These are phyloP conservation scores for Xylariaceae sp. DNA, from an alignment of 2,329 filamentous ascomycete species.

Conservation along the genomic window DNA sequence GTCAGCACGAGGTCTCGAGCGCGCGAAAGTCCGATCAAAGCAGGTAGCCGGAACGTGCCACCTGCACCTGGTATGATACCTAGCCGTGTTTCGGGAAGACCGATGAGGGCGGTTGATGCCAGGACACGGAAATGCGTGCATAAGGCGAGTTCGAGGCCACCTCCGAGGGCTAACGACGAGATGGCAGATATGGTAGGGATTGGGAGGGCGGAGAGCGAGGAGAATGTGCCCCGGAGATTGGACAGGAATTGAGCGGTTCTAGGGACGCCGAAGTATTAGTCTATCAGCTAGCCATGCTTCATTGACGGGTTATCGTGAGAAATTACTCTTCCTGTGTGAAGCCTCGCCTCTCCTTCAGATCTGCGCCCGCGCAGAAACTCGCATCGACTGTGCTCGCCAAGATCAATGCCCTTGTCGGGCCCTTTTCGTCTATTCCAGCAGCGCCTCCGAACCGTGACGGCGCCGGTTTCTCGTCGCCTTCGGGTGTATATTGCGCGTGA, in stretches of 20 bases:
- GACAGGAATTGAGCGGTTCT: constrained; percentile 82
- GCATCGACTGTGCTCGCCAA: constrained; percentile 84
- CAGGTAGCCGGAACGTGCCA: constrained; percentile 86
- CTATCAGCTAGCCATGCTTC: neutral
- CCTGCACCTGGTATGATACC: constrained; percentile 96
- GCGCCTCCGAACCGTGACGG: constrained; percentile 52
- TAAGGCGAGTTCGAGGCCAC: constrained; percentile 91
- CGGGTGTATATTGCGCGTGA: constrained; percentile 64
- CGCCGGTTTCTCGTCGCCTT: constrained; percentile 58
- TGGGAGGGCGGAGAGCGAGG: constrained; percentile 74
- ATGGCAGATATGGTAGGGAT: constrained; percentile 92
- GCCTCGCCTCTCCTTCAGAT: constrained; percentile 83
- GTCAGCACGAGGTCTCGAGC: constrained; percentile 93
- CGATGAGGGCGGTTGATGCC: constrained; percentile 77
- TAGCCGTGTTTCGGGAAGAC: constrained; percentile 84
- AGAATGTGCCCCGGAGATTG: constrained; percentile 78
- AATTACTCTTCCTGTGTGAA: constrained; percentile 81
- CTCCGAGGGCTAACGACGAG: constrained; percentile 85
- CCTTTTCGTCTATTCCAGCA: constrained; percentile 53
- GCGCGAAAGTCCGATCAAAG: constrained; percentile 77
- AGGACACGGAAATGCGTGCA: constrained; percentile 90
- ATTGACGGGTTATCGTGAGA: neutral
- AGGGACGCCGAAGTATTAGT: constrained; percentile 28
- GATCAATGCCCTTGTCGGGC: constrained; percentile 79
- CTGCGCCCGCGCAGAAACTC: constrained; percentile 92